phyloP scores from a whole-genome alignment of 768 basidiomycete genomes.

The Termitomyces eurrhizus region DNA sequence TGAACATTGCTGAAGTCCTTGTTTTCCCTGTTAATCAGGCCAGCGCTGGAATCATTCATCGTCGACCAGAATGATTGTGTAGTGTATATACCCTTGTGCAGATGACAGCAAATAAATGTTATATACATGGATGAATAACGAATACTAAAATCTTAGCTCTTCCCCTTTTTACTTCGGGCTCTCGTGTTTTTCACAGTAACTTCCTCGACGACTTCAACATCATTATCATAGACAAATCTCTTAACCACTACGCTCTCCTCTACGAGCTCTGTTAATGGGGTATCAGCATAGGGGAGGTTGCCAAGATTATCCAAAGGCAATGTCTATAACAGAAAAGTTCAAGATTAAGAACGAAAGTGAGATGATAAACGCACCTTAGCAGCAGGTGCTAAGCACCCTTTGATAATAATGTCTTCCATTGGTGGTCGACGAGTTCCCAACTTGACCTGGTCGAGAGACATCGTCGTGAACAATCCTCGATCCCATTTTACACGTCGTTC shows the following conservation, averaged over 20 bases:
- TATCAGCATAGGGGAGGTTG: constrained; percentile 57
- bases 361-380: constrained; percentile 50
- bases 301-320: constrained; percentile 67
- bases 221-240: constrained; percentile 79
- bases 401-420: constrained; percentile 39
- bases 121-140: constrained; percentile 9
- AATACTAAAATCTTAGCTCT: constrained; percentile 22
- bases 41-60: constrained; percentile 57
- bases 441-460: constrained; percentile 62
- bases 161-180: constrained; percentile 50
- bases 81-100: constrained; percentile 12
- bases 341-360: not conserved
- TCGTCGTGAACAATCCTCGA: constrained; percentile 55
- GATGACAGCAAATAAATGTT: constrained; percentile 16
- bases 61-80: constrained; percentile 32
- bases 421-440: constrained; percentile 41
- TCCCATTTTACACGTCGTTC: constrained; percentile 77
- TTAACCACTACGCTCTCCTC: constrained; percentile 69
- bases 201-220: constrained; percentile 36
- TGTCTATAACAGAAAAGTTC: constrained; percentile 33
- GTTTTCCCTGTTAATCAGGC: constrained; percentile 83
- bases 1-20: constrained; percentile 82
- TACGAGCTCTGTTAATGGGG: constrained; percentile 53
- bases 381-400: constrained; percentile 64
- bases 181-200: constrained; percentile 50